Evolutionary conservation across 1,139 yeast species (phyloP), one percentile per base, ranked within the genome.

Genomic region (Kodamaea sp.): DNA sequence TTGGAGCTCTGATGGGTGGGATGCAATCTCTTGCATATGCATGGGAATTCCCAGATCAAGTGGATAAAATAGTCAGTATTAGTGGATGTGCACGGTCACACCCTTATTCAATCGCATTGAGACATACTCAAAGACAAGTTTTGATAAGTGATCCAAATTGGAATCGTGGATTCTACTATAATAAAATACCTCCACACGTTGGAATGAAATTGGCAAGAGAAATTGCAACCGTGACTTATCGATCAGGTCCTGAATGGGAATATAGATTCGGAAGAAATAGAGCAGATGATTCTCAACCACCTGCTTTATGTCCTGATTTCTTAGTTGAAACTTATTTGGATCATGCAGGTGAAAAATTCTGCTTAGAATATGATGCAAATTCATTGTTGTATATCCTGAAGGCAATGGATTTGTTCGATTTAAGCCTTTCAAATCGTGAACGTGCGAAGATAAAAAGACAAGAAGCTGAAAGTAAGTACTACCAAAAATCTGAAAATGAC

Each of bases 241-340:
- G 97, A 49, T 86, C 95, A 1, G 97, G 97, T 0, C 97, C 97
- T 1, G 97, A 89, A 60, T 89, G 97, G 97, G 97, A 89, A 57
- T 79, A 81, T 50, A 67, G 97, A 43, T 89, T 89, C 60, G 96
- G 96, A 2, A 76, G 95, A 43, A 88, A 84, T 52, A 71, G 97
- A 44, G 85, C 95, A 0, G 92, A 87, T 57, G 92, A 89, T 26
- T 66, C 80, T 5, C 73, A 71, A 44, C 75, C 84, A 6, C 96
- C 96, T 1, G 96, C 96, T 0, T 67, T 90, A 36, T 89, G 97
- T 60, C 95, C 97, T 0, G 97, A 89, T 55, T 89, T 88, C 57
- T 65, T 89, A 43, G 90, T 89, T 35, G 97, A 89, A 60, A 89
- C 96, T 0, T 89, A 89, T 53, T 70, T 89, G 50, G 97, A 89